Percentiles rank a stretch among this genome's conserved stretches.
These are phyloP conservation scores for Ceratonia siliqua DNA, from an alignment of 306 rosid species.

Conservation along the genomic window DNA sequence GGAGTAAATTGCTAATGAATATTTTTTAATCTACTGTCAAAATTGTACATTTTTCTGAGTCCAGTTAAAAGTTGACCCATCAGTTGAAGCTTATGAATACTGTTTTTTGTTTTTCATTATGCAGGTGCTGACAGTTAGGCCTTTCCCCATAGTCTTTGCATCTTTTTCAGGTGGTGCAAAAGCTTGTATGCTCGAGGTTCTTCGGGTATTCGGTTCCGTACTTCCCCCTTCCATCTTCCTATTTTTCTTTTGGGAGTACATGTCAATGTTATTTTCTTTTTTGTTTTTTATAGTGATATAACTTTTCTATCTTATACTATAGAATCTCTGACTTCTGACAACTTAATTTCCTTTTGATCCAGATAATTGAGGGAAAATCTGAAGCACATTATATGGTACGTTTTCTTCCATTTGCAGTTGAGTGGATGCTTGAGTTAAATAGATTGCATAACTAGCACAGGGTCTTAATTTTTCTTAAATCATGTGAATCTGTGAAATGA, in stretches of 20 bases:
- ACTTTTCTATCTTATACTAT: constrained; percentile 2
- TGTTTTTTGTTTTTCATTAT: constrained; percentile 27
- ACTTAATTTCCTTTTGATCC: constrained; percentile 42
- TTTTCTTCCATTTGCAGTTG: constrained; percentile 32
- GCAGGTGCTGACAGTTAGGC: constrained; percentile 76
- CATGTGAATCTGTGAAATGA: background rate
- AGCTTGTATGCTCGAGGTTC: constrained; percentile 81
- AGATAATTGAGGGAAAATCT: constrained; percentile 70
- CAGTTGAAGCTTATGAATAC: constrained; percentile 19
- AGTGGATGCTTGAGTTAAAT: constrained; percentile 19
- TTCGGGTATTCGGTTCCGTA: constrained; percentile 67
- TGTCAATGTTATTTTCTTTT: background rate
- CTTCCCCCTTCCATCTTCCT: background rate
- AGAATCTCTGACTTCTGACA: constrained; percentile 12
- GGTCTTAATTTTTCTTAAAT: constrained; percentile 21
- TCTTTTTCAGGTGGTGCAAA: constrained; percentile 94
- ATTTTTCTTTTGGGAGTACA: background rate
- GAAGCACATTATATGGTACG: constrained; percentile 72
- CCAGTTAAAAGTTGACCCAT: constrained; percentile 16
- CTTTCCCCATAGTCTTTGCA: constrained; percentile 80
- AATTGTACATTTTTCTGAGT: background rate
- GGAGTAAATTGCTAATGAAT: background rate
- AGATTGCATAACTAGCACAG: background rate
- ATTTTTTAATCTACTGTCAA: background rate
- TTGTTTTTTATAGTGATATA: background rate